Conservation (phyloP, 176 grass and related monocot species). For the Bonia amplexicaulis region DNA sequence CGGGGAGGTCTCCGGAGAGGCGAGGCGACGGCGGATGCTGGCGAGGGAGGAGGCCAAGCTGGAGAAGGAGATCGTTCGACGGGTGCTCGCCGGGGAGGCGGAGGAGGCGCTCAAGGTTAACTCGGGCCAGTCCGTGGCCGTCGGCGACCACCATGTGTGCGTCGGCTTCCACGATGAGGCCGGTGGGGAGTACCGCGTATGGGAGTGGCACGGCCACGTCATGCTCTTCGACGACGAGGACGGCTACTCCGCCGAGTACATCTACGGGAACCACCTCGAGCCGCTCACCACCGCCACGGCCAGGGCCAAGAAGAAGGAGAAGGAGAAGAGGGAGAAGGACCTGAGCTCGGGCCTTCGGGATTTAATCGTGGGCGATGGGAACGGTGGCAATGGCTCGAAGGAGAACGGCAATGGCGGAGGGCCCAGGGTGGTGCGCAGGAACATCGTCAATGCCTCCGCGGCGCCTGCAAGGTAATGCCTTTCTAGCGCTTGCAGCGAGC, state of each 20-base stretch:
- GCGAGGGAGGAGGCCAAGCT: constrained; percentile 73
- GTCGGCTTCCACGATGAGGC: constrained; percentile 75
- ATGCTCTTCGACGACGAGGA: constrained; percentile 94
- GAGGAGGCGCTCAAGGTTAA: constrained; percentile 74
- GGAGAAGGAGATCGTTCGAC: constrained; percentile 79
- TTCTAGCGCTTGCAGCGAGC: background rate
- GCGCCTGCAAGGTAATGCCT: constrained; percentile 43
- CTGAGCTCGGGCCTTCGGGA: constrained; percentile 64
- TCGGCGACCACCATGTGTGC: constrained; percentile 89
- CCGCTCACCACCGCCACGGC: constrained; percentile 39
- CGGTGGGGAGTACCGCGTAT: constrained; percentile 78
- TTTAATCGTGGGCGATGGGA: constrained; percentile 50
- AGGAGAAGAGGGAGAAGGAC: constrained; percentile 58
- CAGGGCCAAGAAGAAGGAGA: constrained; percentile 52
- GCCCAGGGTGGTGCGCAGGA: constrained; percentile 58
- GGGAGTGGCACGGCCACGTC: constrained; percentile 99
- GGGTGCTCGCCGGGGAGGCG: constrained; percentile 57
- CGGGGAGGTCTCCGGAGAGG: constrained; percentile 31
- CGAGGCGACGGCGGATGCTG: constrained; percentile 48
- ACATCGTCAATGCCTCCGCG: constrained; percentile 36
- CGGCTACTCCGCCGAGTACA: constrained; percentile 88
- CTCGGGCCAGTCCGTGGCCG: constrained; percentile 77
- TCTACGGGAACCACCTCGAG: constrained; percentile 94
- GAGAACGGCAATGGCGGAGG: constrained; percentile 22
- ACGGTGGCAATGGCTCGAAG: constrained; percentile 2